Conservation (phyloP, 805 yeast genomes). For the Candida hispaniensis region DNA sequence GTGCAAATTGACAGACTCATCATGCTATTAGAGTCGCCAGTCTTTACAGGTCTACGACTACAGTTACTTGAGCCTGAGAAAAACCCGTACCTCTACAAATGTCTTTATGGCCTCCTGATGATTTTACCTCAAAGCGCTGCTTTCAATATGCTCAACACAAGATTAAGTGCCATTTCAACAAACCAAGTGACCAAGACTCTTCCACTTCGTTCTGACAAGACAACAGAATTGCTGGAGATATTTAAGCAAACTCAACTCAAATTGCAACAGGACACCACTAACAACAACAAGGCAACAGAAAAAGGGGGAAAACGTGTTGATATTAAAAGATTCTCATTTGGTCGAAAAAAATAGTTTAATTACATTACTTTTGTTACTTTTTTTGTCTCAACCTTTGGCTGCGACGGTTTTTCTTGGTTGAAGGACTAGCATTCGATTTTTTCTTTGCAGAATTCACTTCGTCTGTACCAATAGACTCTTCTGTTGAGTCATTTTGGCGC, state of each 20-base stretch:
- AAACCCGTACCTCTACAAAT: conserved; percentile 71
- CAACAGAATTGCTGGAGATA: conserved; percentile 38
- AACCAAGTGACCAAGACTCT: conserved; percentile 30
- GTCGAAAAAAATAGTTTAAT: no score
- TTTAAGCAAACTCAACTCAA: conserved; percentile 38
- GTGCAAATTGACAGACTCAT: conserved; percentile 84
- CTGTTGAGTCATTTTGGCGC: no score
- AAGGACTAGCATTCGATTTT: no score
- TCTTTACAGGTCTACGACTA: conserved; percentile 72
- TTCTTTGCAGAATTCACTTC: no score
- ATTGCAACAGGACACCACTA: no score
- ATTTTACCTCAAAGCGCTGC: conserved; percentile 89
- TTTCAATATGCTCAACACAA: conserved; percentile 64
- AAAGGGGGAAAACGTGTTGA: no score
- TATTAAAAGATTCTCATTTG: no score
- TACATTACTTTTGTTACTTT: no score
- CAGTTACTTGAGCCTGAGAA: conserved; percentile 82
- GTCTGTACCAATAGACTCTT: no score
- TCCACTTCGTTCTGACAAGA: conserved; percentile 21
- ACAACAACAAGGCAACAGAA: no score
- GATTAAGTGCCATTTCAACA: conserved; percentile 49
- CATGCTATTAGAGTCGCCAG: conserved; percentile 85
- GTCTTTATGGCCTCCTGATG: conserved; percentile 88
- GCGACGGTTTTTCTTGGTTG: no score
- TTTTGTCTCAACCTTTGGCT: no score